phyloP scores from a whole-genome alignment of 2,329 filamentous ascomycete species.

The Aspergillus ibericus region DNA sequence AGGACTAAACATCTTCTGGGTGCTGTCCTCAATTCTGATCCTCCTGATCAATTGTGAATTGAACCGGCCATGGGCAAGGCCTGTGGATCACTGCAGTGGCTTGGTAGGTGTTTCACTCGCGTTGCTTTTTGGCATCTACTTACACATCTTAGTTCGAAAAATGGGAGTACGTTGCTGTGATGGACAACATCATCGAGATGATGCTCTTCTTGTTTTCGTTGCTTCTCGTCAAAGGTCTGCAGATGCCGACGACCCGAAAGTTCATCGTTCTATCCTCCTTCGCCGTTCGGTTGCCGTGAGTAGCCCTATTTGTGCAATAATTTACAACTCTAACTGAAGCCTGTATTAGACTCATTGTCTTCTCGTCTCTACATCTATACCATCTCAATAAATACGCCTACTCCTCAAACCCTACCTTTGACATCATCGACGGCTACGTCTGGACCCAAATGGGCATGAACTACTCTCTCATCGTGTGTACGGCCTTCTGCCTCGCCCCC shows the following conservation, averaged over 20 bases:
- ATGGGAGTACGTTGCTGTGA: not conserved
- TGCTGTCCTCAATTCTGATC: not conserved
- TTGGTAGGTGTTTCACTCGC: not conserved
- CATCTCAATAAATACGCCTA: not conserved
- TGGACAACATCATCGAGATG: not conserved
- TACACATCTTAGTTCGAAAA: not conserved
- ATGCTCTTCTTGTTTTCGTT: not conserved
- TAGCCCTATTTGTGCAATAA: not conserved
- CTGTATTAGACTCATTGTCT: not conserved
- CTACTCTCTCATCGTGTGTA: conserved; percentile 1
- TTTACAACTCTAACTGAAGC: not conserved
- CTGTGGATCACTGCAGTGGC: not conserved
- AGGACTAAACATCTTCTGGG: not conserved
- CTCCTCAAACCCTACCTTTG: not conserved
- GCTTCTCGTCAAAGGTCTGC: not conserved
- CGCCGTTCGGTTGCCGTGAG: not conserved
- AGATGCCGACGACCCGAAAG: not conserved
- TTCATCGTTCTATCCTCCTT: not conserved
- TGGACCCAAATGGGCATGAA: conserved; percentile 4
- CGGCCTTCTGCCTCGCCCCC: not conserved
- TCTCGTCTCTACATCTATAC: not conserved
- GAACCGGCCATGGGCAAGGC: not conserved
- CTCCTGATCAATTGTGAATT: not conserved
- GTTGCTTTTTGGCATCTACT: not conserved
- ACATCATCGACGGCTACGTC: not conserved